Evolutionary conservation across 768 basidiomycete species (phyloP).

Genomic region (Botryobasidium botryosum): DNA sequence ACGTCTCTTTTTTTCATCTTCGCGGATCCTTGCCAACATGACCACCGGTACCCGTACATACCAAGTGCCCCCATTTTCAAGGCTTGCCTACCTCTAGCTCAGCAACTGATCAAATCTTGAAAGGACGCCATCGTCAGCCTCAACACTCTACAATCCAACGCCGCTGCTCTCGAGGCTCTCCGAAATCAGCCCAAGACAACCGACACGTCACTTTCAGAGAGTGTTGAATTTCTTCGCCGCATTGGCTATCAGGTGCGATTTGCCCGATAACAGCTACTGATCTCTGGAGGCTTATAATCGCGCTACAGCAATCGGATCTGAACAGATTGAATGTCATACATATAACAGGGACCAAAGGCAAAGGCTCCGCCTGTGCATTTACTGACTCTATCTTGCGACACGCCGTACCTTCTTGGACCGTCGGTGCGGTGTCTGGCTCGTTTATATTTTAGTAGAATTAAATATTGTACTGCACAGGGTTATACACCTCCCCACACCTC

Average conservation of each 20-base stretch:
- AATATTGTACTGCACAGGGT: conserved; percentile 30
- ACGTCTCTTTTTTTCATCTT: conserved; percentile 31
- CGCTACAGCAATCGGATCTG: no score
- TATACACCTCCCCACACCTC: conserved; percentile 94
- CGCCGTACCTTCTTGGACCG: conserved; percentile 55
- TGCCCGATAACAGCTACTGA: no score
- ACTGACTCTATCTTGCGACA: conserved; percentile 71
- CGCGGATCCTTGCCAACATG: no score
- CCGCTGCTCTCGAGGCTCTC: conserved; percentile 73
- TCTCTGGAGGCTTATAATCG: no score
- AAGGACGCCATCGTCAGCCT: conserved; percentile 52
- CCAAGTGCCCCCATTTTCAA: conserved; percentile 13
- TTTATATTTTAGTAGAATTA: background rate
- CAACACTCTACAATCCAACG: conserved; percentile 82
- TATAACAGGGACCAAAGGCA: conserved; percentile 96
- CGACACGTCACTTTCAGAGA: conserved; percentile 62
- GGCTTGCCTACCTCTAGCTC: conserved; percentile 1
- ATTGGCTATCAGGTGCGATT: conserved; percentile 68
- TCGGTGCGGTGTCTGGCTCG: conserved; percentile 35
- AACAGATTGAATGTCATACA: conserved; percentile 86
- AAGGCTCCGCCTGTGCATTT: conserved; percentile 94
- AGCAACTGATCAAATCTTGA: background rate
- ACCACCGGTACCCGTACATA: no score
- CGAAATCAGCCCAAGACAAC: conserved; percentile 42
- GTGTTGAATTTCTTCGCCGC: conserved; percentile 72